Evolutionary conservation across 1,284 basidiomycete species (phyloP).

Genomic region (Cryptococcus hybrid): DNA sequence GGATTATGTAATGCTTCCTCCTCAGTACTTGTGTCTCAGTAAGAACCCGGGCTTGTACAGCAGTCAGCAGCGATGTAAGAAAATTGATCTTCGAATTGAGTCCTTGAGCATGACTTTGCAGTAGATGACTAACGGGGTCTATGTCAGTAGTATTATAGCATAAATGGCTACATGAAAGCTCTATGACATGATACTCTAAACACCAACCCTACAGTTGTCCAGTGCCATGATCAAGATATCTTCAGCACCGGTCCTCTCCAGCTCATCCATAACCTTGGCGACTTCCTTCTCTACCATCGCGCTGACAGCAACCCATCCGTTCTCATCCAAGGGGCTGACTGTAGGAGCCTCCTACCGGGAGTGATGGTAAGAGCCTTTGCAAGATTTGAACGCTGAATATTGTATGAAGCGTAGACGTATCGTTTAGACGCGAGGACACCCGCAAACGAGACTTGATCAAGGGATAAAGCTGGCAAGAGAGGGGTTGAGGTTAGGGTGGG

Average conservation of each 20-base stretch:
- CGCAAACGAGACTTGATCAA: conserved; percentile 84
- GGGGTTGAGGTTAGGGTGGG: conserved; percentile 65
- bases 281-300: conserved; percentile 82
- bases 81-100: no score
- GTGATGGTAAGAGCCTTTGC: conserved; percentile 68
- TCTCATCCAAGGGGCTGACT: conserved; percentile 74
- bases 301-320: conserved; percentile 87
- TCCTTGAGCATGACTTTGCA: no score
- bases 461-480: conserved; percentile 59
- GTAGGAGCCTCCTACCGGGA: conserved; percentile 90
- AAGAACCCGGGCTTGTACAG: no score
- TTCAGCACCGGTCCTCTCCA: conserved; percentile 79
- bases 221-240: conserved; percentile 88
- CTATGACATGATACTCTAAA: conserved; percentile 15
- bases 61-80: no score
- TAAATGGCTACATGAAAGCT: no score
- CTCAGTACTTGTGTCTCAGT: no score
- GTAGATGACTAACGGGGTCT: no score
- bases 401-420: conserved; percentile 92
- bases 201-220: conserved; percentile 88
- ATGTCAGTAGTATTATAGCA: no score
- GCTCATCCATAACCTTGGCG: conserved; percentile 88
- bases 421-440: conserved; percentile 88
- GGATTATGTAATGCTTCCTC: no score
- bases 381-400: conserved; percentile 68